These are phyloP conservation scores for Lentinula edodes DNA, from an alignment of 768 basidiomycete genomes.

Conservation along the genomic window DNA sequence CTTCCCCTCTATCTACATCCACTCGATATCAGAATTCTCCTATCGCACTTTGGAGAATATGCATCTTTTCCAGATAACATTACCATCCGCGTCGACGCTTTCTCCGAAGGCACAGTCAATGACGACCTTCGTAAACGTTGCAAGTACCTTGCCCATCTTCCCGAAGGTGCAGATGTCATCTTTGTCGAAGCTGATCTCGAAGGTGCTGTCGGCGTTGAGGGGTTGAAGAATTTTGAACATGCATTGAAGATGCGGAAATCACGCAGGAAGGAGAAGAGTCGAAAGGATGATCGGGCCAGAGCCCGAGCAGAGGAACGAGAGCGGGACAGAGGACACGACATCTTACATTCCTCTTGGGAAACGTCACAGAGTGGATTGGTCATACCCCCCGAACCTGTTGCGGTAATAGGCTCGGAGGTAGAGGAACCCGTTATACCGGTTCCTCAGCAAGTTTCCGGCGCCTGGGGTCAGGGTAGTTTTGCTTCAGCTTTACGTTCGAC, in stretches of 20 bases:
- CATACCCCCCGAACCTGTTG: background rate
- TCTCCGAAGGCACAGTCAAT: constrained; percentile 76
- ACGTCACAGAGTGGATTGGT: constrained; percentile 2
- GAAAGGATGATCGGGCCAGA: constrained; percentile 84
- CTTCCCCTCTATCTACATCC: constrained; percentile 91
- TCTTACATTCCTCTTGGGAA: constrained; percentile 10
- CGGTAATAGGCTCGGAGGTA: constrained; percentile 12
- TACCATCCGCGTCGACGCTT: constrained; percentile 71
- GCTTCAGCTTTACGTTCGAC: constrained; percentile 55
- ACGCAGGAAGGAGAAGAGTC: constrained; percentile 74
- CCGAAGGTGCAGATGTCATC: constrained; percentile 87
- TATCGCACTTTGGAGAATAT: constrained; percentile 79
- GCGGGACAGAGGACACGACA: constrained; percentile 37
- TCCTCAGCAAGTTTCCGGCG: constrained; percentile 35
- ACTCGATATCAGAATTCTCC: constrained; percentile 88
- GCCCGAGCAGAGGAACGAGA: constrained; percentile 73
- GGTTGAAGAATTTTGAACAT: constrained; percentile 78
- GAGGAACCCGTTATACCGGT: constrained; percentile 17
- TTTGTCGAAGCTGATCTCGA: constrained; percentile 87
- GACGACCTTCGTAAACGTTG: constrained; percentile 92
- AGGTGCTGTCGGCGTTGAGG: constrained; percentile 69
- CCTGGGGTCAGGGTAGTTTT: constrained; percentile 79
- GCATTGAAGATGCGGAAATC: constrained; percentile 70
- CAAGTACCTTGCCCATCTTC: constrained; percentile 92
- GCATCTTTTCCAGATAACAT: constrained; percentile 81